Conservation (phyloP, 345 rosid species). For the Lepidium aucheri region DNA sequence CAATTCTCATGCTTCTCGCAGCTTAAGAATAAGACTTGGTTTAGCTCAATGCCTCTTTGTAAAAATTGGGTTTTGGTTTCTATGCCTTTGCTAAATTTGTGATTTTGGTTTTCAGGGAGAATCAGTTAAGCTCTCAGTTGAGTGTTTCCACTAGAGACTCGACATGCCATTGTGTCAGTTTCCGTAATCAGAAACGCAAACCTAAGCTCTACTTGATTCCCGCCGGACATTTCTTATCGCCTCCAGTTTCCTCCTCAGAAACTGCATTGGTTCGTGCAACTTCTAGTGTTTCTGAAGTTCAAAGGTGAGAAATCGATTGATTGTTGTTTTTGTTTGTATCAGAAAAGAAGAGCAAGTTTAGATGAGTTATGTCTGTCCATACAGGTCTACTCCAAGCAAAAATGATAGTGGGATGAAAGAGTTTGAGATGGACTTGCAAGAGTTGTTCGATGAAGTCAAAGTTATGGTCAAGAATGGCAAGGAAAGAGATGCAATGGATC, state of each 20-base stretch:
- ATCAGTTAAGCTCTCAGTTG: slow-evolving; percentile 14
- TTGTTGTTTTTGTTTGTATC: too few relatives aligned
- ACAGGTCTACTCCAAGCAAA: slow-evolving; percentile 38
- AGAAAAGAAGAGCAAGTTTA: not conserved
- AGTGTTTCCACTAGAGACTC: slow-evolving; percentile 10
- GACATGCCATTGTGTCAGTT: slow-evolving; percentile 20
- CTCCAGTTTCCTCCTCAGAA: slow-evolving; percentile 32
- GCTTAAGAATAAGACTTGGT: not conserved
- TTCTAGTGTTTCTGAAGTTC: slow-evolving; percentile 32
- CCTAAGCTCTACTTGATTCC: slow-evolving; percentile 34
- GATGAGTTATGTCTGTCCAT: slow-evolving; percentile 11
- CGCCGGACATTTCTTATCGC: slow-evolving; percentile 16
- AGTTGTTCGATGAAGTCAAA: slow-evolving; percentile 62
- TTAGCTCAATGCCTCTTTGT: too few relatives aligned
- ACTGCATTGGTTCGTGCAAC: slow-evolving; percentile 20
- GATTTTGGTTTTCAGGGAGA: slow-evolving; percentile 30
- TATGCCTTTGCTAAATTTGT: not conserved
- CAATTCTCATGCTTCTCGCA: too few relatives aligned
- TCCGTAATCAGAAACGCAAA: slow-evolving; percentile 24
- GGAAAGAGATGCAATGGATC: slow-evolving; percentile 49
- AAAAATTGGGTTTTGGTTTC: not conserved
- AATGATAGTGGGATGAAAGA: slow-evolving; percentile 31
- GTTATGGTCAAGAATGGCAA: slow-evolving; percentile 47
- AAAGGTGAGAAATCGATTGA: slow-evolving; percentile 31
- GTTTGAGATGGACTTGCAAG: slow-evolving; percentile 63